Base-by-base conservation (phyloP, 2,329 filamentous ascomycete genomes). In the Epichloe baconii region DNA sequence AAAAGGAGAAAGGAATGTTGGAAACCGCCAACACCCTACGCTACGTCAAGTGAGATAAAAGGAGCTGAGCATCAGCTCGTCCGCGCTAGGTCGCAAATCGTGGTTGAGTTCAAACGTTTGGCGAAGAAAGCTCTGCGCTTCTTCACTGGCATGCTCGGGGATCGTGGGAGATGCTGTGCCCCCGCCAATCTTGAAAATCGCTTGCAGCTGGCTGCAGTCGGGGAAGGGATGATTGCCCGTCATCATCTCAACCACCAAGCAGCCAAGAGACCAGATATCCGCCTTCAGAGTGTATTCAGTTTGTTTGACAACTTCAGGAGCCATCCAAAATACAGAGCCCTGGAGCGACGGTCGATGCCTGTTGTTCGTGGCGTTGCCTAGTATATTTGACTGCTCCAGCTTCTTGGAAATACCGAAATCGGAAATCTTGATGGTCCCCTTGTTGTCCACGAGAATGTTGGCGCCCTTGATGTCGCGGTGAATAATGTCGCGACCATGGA, bases 301-400 rank as follows among this genome's bases (percentile, higher is more conserved):
- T 70, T 97, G 93, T 62, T 93, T 93, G 55, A 98, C 93, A 19
- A 98, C 93, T 71, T 98, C 93, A 8, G 93, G 93, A 0, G 93
- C 93, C 93, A 98, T 98, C 93, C 93, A 98, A 72, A 96, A 98
- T 49, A 98, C 93, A 26, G 89, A 96, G 14, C 93, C 93, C 67
- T 98, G 93, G 3, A 98, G 79, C 1, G 91, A 97, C 3, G 82
- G 81, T 5, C 82, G 74, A 61, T 85, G 76, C 65, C 81, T 83
- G 67, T 78, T 82, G 68, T 82, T 83, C 62, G 76, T 79, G 62
- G 74, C 83, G 59, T 75, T 83, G 62, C 67, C 82, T 45, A 95
- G 80, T 44, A 96, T 80, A 54, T 90, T 93, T 52, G 88, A 85
- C 14, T 89, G 89, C 68, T 97, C 91, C 41, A 97, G 86, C 66